A percentile compares a stretch with the other conserved stretches of the same genome.
These are phyloP conservation scores for Nemania abortiva DNA, from an alignment of 2,329 filamentous ascomycete genomes.

Conservation along the genomic window DNA sequence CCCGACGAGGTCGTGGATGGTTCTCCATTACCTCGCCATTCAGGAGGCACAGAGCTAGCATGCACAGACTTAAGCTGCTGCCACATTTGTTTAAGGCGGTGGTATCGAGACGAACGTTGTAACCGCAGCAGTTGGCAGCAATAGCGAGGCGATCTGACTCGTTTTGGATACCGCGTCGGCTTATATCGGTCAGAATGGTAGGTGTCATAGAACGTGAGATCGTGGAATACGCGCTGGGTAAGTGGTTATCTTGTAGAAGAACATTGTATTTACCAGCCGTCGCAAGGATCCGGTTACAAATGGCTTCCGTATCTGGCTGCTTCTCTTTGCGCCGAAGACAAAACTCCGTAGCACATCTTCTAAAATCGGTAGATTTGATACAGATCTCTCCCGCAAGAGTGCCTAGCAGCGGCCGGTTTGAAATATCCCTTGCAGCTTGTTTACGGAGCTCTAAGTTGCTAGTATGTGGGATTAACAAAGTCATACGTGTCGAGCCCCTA, in stretches of 20 bases:
- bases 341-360: constrained; percentile 45
- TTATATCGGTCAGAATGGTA: constrained; percentile 46
- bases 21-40: constrained; percentile 51
- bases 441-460: constrained; percentile 44
- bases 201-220: constrained; percentile 50
- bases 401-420: constrained; percentile 40
- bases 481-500: constrained; percentile 47
- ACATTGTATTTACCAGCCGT: constrained; percentile 48
- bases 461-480: constrained; percentile 47
- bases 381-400: constrained; percentile 45
- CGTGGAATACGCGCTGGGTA: constrained; percentile 24
- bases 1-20: constrained; percentile 35
- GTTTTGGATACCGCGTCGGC: constrained; percentile 42
- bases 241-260: constrained; percentile 44
- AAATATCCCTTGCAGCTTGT: constrained; percentile 33
- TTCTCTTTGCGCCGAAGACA: constrained; percentile 45
- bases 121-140: constrained; percentile 48
- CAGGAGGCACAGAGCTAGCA: constrained; percentile 47
- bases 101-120: constrained; percentile 46
- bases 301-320: constrained; percentile 31
- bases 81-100: constrained; percentile 38
- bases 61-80: constrained; percentile 46
- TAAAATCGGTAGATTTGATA: constrained; percentile 47
- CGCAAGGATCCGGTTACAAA: constrained; percentile 46
- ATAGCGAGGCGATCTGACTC: constrained; percentile 50